Conservation (phyloP, 179 eudicot species). For the Carnegiea gigantea region DNA sequence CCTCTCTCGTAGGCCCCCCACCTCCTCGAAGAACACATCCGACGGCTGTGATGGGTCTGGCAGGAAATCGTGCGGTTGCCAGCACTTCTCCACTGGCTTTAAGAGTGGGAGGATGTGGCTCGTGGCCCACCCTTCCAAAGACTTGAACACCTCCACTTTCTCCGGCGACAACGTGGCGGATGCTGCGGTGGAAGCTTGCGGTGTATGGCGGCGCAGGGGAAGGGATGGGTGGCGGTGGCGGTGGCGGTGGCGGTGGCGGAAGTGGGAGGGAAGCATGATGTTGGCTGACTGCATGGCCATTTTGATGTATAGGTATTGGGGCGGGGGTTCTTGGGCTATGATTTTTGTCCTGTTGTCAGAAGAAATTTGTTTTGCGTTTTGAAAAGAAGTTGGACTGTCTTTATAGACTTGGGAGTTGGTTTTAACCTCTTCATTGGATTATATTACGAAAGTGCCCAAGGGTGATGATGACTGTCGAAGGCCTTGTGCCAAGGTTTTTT, state of each 20-base stretch:
- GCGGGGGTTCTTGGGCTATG: neutral
- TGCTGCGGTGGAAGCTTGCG: too few species aligned
- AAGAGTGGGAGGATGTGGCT: constrained; percentile 28
- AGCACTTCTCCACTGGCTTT: constrained; percentile 43
- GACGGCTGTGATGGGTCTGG: constrained; percentile 36
- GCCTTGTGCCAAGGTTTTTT: too few species aligned
- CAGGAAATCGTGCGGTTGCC: constrained; percentile 49
- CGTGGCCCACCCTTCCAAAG: neutral
- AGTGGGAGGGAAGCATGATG: neutral
- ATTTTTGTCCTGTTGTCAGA: too few species aligned
- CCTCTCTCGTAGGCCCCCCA: constrained; percentile 32
- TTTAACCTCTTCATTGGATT: neutral
- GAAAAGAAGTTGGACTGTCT: neutral
- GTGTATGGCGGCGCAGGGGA: neutral
- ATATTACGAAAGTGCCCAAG: neutral
- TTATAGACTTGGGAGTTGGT: neutral
- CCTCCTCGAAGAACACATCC: constrained; percentile 30
- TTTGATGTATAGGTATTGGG: neutral
- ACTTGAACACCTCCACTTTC: constrained; percentile 7
- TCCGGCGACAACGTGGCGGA: neutral
- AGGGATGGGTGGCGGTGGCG: neutral
- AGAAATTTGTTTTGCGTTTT: neutral
- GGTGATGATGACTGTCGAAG: too few species aligned
- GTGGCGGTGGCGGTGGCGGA: neutral
- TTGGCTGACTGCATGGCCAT: neutral